Percentiles rank a stretch among this genome's conserved stretches.
phyloP scores from a whole-genome alignment of 2,329 filamentous ascomycete genomes.

The Ceratocystis diversiconidia region DNA sequence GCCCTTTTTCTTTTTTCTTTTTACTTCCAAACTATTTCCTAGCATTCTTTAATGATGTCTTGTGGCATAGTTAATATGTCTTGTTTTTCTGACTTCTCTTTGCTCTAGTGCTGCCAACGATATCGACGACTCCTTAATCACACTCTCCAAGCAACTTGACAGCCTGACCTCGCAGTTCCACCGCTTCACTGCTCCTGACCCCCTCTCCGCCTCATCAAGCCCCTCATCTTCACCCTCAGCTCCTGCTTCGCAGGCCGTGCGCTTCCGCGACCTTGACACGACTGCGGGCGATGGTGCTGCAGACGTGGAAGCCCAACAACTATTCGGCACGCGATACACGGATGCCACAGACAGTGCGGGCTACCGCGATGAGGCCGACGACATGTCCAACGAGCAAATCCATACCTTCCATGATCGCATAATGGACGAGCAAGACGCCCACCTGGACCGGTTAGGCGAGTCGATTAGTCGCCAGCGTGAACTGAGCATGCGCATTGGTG shows the following conservation, averaged over 20 bases:
- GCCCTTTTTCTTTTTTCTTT: neutral
- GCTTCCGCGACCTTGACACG: constrained; percentile 57
- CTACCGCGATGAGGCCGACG: constrained; percentile 44
- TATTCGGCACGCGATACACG: constrained; percentile 44
- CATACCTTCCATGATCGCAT: constrained; percentile 71
- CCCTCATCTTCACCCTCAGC: constrained; percentile 37
- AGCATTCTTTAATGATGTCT: too few species aligned
- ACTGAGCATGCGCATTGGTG: constrained; percentile 87
- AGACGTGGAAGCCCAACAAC: constrained; percentile 31
- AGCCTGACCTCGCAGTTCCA: constrained; percentile 72
- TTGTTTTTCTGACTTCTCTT: neutral
- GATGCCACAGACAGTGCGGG: constrained; percentile 45
- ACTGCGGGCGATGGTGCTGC: constrained; percentile 22
- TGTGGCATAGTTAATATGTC: too few species aligned
- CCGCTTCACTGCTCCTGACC: constrained; percentile 45
- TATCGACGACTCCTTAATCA: constrained; percentile 50
- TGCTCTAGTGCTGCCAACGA: constrained; percentile 30
- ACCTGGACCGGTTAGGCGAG: constrained; percentile 75
- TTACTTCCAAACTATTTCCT: neutral
- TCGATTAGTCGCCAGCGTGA: constrained; percentile 82
- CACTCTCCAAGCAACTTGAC: constrained; percentile 58
- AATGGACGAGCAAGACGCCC: constrained; percentile 78
- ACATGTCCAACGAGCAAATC: constrained; percentile 68
- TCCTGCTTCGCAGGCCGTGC: constrained; percentile 53
- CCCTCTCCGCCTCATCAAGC: constrained; percentile 24